Percentiles rank a stretch among this genome's conserved stretches.
phyloP scores from a whole-genome alignment of 495 filamentous ascomycete species.

The Lepraria neglecta region DNA sequence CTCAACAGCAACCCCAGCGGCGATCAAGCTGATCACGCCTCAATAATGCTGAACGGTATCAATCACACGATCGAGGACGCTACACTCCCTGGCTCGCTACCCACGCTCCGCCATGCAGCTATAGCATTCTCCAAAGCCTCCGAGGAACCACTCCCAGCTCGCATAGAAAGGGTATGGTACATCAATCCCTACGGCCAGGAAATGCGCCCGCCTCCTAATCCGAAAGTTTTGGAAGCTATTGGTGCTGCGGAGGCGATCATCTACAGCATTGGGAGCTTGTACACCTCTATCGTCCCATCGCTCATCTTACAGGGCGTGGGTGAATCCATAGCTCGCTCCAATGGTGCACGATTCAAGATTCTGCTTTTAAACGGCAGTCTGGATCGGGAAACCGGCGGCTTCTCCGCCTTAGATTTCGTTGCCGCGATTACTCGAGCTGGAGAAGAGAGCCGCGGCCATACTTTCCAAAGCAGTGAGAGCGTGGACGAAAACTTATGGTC shows the following conservation, averaged over 20 bases:
- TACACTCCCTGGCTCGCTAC: slow-evolving; percentile 77
- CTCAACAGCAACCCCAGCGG: slow-evolving; percentile 34
- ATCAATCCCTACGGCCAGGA: slow-evolving; percentile 95
- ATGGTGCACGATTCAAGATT: slow-evolving; percentile 55
- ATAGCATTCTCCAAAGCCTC: slow-evolving; percentile 70
- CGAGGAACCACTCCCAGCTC: slow-evolving; percentile 64
- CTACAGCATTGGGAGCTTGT: slow-evolving; percentile 86
- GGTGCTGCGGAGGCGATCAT: slow-evolving; percentile 58
- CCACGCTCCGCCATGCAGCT: slow-evolving; percentile 69
- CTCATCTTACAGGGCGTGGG: slow-evolving; percentile 64
- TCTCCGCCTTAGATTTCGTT: slow-evolving; percentile 71
- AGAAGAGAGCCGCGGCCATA: slow-evolving; percentile 41
- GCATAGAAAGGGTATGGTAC: slow-evolving; percentile 86
- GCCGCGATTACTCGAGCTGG: slow-evolving; percentile 64
- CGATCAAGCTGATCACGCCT: not conserved
- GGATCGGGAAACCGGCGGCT: slow-evolving; percentile 81
- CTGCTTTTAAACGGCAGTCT: slow-evolving; percentile 75
- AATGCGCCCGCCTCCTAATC: slow-evolving; percentile 74
- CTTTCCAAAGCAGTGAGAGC: not conserved
- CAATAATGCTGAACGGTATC: slow-evolving; percentile 39
- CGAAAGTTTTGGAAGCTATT: slow-evolving; percentile 65
- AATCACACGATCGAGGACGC: slow-evolving; percentile 61
- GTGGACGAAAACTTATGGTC: slow-evolving; percentile 31
- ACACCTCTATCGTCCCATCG: slow-evolving; percentile 72
- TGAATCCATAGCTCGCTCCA: slow-evolving; percentile 36